phyloP scores from a whole-genome alignment of 1,284 basidiomycete genomes.

The Puccinia horiana region DNA sequence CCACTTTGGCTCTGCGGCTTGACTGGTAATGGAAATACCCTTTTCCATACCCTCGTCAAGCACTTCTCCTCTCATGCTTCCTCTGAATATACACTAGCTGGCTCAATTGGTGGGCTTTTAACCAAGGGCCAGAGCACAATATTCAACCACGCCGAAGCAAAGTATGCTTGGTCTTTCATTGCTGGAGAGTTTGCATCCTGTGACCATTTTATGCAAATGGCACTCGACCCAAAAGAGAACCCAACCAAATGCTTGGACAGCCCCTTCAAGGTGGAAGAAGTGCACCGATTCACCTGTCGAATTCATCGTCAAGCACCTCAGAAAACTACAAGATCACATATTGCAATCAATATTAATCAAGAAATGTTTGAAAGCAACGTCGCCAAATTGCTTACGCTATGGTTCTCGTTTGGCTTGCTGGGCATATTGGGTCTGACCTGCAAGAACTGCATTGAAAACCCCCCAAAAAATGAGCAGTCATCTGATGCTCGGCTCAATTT shows the following conservation, averaged over 20 bases:
- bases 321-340: no score
- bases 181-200: background rate
- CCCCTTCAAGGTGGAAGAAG: background rate
- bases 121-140: background rate
- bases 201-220: background rate
- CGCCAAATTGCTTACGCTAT: no score
- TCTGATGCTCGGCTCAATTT: no score
- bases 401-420: no score
- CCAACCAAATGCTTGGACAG: background rate
- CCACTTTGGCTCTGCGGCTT: conserved; percentile 6
- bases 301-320: background rate
- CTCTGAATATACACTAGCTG: background rate
- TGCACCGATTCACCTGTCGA: background rate
- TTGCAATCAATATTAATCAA: no score
- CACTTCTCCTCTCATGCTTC: background rate
- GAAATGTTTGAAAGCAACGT: no score
- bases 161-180: background rate
- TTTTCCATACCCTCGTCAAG: background rate
- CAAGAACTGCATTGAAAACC: no score
- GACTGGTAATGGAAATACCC: background rate
- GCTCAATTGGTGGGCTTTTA: background rate
- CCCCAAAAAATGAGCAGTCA: no score
- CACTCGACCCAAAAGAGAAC: background rate
- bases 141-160: background rate
- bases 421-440: no score